A percentile compares a stretch with the other conserved stretches of the same genome.
phyloP scores from a whole-genome alignment of 495 filamentous ascomycete species.

The Penicillium ochrochloron region DNA sequence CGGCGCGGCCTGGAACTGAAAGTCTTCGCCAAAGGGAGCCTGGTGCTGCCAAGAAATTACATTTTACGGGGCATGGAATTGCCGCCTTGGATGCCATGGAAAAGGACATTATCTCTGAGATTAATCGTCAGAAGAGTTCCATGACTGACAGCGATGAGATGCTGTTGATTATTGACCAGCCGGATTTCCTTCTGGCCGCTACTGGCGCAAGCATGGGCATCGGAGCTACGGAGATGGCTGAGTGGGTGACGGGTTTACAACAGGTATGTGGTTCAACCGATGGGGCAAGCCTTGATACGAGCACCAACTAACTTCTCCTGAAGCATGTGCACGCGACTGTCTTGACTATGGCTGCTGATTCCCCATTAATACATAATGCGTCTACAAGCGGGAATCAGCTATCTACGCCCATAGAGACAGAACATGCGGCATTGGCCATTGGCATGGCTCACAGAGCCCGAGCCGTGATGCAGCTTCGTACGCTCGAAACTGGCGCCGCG shows the following conservation, averaged over 20 bases:
- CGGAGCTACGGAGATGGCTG: conserved; percentile 50
- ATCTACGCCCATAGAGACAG: conserved; percentile 63
- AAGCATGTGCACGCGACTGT: conserved; percentile 62
- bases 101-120: conserved; percentile 44
- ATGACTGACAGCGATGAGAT: conserved; percentile 34
- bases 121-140: conserved; percentile 34
- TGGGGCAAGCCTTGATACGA: background rate
- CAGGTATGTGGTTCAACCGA: conserved; percentile 35
- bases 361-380: conserved; percentile 63
- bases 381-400: conserved; percentile 34
- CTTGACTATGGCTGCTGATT: conserved; percentile 70
- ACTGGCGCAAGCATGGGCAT: conserved; percentile 43
- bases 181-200: conserved; percentile 55
- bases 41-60: conserved; percentile 41
- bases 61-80: conserved; percentile 40
- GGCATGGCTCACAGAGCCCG: conserved; percentile 74
- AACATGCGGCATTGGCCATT: conserved; percentile 71
- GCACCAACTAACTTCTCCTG: conserved; percentile 14
- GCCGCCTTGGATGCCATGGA: conserved; percentile 43
- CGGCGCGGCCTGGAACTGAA: conserved; percentile 10
- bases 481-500: conserved; percentile 82
- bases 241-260: conserved; percentile 52
- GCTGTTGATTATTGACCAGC: conserved; percentile 56
- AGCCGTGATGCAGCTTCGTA: conserved; percentile 68
- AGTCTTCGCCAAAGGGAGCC: conserved; percentile 22